Base-by-base conservation (phyloP, 345 rosid species). In the Populus davidiana region DNA sequence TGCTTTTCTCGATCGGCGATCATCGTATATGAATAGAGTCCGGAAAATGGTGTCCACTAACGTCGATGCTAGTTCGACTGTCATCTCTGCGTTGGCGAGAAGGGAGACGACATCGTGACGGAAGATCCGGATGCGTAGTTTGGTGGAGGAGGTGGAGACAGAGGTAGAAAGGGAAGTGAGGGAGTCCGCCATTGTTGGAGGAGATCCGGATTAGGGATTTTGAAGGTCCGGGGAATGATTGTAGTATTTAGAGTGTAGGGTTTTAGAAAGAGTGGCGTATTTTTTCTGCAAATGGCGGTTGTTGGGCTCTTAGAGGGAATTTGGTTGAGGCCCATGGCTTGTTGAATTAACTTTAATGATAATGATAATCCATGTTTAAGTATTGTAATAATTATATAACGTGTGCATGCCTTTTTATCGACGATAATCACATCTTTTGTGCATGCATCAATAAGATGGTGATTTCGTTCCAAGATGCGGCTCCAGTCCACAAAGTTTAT, bases 21-120 rank as follows among this genome's bases (percentile, higher is more conserved):
- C 98, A 81, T 92, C 97, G 69, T 92, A 93, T n/a, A 89, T 74
- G 67, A 79, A 82, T 72, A 88, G 71, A 25, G 99, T 96, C 75
- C 81, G 85, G 80, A 96, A 96, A 82, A 92, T 79, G 50, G 87
- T 79, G 67, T 96, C 97, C n/a, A 92, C 94, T 79, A 96, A 81
- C 73, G 65, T 74, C 54, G 86, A 67, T 4, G 88, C 86, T 75
- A 85, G 25, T 70, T 96, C 98, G 29, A 92, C 68, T 68, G 90
- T 79, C 87, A 92, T 84, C 81, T 86, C 99, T 96, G 97, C 90
- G 79, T 39, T 76, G 21, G 71, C 66, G 67, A 88, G 76, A 61
- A 90, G 75, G 36, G 87, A 77, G 70, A 94, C 92, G 83, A 91
- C 79, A 56, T 90, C 92, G 56, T 86, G 61, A 43, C 93, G 89